Conservation (phyloP, 208 protist species). For the Leishmania turanica region DNA sequence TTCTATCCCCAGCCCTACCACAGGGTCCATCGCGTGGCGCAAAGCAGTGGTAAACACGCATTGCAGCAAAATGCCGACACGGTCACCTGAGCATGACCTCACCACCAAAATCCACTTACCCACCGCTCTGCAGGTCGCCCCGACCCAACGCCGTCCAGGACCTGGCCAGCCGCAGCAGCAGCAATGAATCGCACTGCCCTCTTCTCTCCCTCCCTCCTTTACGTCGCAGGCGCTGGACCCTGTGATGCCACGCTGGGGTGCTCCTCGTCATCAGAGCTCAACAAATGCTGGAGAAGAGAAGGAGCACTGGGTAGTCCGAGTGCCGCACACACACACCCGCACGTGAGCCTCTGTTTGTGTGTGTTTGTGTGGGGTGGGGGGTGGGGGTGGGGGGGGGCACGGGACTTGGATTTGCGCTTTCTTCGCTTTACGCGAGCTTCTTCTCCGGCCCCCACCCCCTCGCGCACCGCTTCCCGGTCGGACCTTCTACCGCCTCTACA, state of each 20-base stretch:
- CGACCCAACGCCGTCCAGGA: not conserved
- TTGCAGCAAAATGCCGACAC: not conserved
- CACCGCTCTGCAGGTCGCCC: not conserved
- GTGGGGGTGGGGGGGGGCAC: not conserved
- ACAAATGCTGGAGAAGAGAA: not conserved
- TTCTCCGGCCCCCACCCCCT: not conserved
- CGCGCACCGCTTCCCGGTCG: not conserved
- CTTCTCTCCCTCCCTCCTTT: too few relatives aligned
- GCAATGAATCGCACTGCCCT: not conserved
- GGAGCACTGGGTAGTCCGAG: not conserved
- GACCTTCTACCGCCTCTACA: not conserved
- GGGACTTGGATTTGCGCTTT: not conserved
- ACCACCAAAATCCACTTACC: not conserved
- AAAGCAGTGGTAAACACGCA: not conserved
- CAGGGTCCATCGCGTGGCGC: not conserved
- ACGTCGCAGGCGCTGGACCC: too few relatives aligned
- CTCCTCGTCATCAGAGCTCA: not conserved
- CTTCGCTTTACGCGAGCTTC: not conserved
- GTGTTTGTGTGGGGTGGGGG: too few relatives aligned
- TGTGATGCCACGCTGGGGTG: not conserved
- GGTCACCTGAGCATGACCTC: not conserved
- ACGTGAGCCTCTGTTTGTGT: not conserved
- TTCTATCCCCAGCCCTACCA: not conserved
- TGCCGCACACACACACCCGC: not conserved
- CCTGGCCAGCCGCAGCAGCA: not conserved